These are phyloP conservation scores for Leishmania martiniquensis DNA, from an alignment of 208 protist genomes.

Conservation along the genomic window DNA sequence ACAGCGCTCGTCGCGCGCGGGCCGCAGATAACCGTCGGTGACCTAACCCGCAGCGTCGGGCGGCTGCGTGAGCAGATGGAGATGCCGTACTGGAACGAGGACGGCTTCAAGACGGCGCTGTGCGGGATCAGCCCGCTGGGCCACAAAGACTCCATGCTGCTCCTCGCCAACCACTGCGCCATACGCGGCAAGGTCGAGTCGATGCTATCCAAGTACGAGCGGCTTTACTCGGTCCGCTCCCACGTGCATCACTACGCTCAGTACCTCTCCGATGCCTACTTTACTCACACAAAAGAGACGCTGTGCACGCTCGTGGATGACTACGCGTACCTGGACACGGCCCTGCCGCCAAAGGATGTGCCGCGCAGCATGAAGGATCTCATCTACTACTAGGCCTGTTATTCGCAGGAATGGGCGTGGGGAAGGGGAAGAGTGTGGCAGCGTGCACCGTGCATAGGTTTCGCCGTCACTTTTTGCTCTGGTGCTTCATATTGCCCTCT, in stretches of 20 bases:
- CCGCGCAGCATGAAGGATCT: conserved; percentile 87
- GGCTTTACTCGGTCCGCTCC: conserved; percentile 91
- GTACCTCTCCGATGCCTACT: conserved; percentile 85
- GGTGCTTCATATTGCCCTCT: not conserved
- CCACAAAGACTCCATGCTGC: conserved; percentile 92
- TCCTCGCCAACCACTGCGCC: conserved; percentile 93
- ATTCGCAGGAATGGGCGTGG: not conserved
- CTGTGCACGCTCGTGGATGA: conserved; percentile 82
- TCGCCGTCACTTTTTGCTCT: not conserved
- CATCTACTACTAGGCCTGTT: conserved; percentile 53
- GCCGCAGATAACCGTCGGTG: conserved; percentile 92
- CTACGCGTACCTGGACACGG: conserved; percentile 83
- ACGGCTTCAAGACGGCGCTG: conserved; percentile 97
- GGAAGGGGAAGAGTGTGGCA: not conserved
- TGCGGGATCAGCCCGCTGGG: conserved; percentile 92
- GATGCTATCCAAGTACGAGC: conserved; percentile 86
- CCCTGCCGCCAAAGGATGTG: conserved; percentile 38
- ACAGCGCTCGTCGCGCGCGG: conserved; percentile 93
- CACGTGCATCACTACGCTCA: conserved; percentile 95
- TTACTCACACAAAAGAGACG: conserved; percentile 74
- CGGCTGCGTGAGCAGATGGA: conserved; percentile 76
- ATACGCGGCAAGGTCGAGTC: conserved; percentile 82
- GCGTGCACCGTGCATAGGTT: not conserved
- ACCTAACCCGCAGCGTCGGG: conserved; percentile 91
- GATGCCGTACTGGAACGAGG: conserved; percentile 96